Conservation (phyloP, 2,329 filamentous ascomycete species). For the Penicillium expansum region DNA sequence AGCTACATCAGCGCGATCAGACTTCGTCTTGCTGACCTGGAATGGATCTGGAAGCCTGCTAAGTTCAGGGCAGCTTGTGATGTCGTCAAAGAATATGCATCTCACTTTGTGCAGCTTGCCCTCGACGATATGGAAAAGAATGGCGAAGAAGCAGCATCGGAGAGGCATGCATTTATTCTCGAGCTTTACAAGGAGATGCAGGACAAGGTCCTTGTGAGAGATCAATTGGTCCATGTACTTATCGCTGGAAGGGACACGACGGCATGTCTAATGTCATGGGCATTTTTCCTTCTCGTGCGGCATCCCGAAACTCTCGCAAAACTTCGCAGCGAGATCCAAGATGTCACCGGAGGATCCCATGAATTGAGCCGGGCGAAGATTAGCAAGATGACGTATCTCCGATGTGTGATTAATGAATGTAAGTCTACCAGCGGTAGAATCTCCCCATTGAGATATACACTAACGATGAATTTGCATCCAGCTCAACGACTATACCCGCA, state of each 20-base stretch:
- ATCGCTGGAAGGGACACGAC: conserved; percentile 31
- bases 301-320: conserved; percentile 49
- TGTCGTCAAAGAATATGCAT: not conserved
- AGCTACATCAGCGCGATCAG: not conserved
- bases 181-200: conserved; percentile 29
- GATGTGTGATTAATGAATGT: conserved; percentile 55
- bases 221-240: conserved; percentile 23
- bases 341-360: conserved; percentile 7
- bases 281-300: conserved; percentile 44
- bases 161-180: conserved; percentile 1
- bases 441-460: not conserved
- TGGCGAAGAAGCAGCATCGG: not conserved
- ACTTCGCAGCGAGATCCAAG: conserved; percentile 36
- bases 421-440: not conserved
- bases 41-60: conserved; percentile 3
- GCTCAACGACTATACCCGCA: not conserved
- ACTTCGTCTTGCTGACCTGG: conserved; percentile 3
- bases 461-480: not conserved
- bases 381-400: conserved; percentile 65
- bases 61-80: not conserved
- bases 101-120: conserved; percentile 1
- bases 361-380: not conserved
- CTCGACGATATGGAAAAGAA: conserved; percentile 1
- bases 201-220: conserved; percentile 10
- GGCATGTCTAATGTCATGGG: conserved; percentile 18